Percentiles rank a stretch among this genome's conserved stretches.
Conservation (phyloP, 2,329 filamentous ascomycete genomes). For the Tolypocladium nubicola region DNA sequence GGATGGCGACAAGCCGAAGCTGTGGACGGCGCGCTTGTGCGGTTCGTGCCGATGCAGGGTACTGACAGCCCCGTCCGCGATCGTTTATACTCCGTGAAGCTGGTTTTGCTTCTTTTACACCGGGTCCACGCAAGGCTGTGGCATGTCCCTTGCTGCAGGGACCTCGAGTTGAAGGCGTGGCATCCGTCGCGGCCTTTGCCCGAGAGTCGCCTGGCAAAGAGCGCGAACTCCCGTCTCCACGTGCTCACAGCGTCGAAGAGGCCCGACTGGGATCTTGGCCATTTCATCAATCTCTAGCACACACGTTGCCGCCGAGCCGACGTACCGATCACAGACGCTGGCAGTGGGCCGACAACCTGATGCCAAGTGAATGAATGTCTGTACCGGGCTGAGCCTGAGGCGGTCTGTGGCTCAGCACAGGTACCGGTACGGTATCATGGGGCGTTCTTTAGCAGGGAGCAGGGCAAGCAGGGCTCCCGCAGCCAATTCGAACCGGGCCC, state of each 20-base stretch:
- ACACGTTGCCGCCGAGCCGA: background rate
- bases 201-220: background rate
- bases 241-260: background rate
- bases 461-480: background rate
- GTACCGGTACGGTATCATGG: background rate
- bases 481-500: background rate
- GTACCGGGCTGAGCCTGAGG: background rate
- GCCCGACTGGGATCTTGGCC: background rate
- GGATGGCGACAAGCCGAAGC: background rate
- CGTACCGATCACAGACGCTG: background rate
- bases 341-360: background rate
- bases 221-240: background rate
- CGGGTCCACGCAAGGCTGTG: background rate
- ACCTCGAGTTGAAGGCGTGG: background rate
- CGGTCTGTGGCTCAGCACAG: background rate
- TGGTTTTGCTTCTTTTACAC: background rate
- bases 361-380: background rate
- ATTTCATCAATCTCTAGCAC: background rate
- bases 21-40: background rate
- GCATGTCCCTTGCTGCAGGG: background rate
- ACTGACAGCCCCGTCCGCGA: background rate
- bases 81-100: background rate
- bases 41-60: background rate
- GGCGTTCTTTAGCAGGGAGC: background rate
- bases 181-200: background rate